A percentile compares a stretch with the other conserved stretches of the same genome.
Conservation (phyloP, 345 rosid genomes). For the Ceriops tagal region DNA sequence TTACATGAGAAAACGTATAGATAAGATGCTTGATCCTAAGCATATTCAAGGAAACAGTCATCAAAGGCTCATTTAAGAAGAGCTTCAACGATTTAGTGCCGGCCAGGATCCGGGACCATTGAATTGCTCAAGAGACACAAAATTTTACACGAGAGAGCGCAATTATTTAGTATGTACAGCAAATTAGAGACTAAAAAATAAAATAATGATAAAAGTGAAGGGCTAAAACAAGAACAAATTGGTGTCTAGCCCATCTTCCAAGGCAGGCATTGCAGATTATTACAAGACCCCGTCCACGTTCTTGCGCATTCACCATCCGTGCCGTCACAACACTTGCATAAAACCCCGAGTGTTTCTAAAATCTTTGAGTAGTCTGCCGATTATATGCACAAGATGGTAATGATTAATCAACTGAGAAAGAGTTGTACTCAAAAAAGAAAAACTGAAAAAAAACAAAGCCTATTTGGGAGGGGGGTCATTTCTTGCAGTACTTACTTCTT, state of each 20-base stretch:
- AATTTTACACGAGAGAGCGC: too few relatives aligned
- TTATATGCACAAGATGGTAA: neutral
- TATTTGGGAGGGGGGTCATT: neutral
- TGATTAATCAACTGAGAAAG: neutral
- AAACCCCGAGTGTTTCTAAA: conserved; percentile 47
- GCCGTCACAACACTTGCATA: conserved; percentile 61
- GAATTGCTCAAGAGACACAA: too few relatives aligned
- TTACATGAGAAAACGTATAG: too few relatives aligned
- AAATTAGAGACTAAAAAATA: neutral
- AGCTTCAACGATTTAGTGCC: too few relatives aligned
- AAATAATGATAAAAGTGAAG: neutral
- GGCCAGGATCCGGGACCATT: too few relatives aligned
- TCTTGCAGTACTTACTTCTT: conserved; percentile 19
- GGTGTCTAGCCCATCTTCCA: conserved; percentile 30
- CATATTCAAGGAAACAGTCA: too few relatives aligned
- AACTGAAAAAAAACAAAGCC: neutral
- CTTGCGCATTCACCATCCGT: conserved; percentile 33
- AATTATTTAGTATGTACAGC: neutral
- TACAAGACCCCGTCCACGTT: conserved; percentile 40
- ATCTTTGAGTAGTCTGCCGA: conserved; percentile 34
- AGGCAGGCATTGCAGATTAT: conserved; percentile 47
- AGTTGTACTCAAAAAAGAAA: neutral
- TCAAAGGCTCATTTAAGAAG: too few relatives aligned
- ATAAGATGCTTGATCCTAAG: too few relatives aligned
- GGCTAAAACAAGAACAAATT: neutral